phyloP scores from a whole-genome alignment of 371 early-diverging fungal species.

The Rhizomucor miehei region DNA sequence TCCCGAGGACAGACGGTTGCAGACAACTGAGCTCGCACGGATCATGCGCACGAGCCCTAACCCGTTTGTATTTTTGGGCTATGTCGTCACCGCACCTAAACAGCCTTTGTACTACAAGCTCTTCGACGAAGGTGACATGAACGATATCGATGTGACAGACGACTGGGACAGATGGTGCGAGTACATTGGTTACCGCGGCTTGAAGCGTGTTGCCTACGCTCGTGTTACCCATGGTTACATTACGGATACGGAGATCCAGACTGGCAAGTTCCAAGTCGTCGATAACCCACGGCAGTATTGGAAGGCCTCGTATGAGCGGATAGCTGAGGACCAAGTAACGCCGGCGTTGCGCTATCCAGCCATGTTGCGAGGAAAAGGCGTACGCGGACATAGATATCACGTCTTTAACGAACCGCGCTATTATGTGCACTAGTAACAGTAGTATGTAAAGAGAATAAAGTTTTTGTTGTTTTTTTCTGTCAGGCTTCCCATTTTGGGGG shows the following conservation, averaged over 20 bases:
- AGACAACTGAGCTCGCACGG: conserved; percentile 76
- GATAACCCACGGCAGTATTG: conserved; percentile 47
- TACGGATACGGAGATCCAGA: conserved; percentile 85
- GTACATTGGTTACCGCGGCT: conserved; percentile 78
- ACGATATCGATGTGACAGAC: conserved; percentile 68
- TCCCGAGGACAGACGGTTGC: conserved; percentile 70
- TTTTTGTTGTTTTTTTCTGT: neutral
- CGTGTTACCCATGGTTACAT: conserved; percentile 78
- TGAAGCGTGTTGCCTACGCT: conserved; percentile 75
- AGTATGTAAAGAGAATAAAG: neutral
- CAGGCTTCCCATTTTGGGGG: conserved; percentile 2
- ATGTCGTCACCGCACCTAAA: conserved; percentile 78
- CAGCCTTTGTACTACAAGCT: conserved; percentile 62
- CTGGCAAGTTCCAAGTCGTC: conserved; percentile 75
- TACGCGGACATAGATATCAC: conserved; percentile 76
- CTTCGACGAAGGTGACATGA: conserved; percentile 66
- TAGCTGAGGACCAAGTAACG: conserved; percentile 52
- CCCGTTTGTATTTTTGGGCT: conserved; percentile 81
- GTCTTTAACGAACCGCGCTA: conserved; percentile 79
- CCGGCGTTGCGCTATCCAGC: conserved; percentile 63
- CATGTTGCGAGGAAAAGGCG: conserved; percentile 66
- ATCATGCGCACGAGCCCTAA: conserved; percentile 72
- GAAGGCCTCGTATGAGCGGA: conserved; percentile 58
- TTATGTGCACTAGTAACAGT: conserved; percentile 36
- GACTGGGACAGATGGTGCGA: conserved; percentile 87